Evolutionary conservation across 371 early-diverging fungal genomes (phyloP).

Genomic region (Mucor ambiguus): DNA sequence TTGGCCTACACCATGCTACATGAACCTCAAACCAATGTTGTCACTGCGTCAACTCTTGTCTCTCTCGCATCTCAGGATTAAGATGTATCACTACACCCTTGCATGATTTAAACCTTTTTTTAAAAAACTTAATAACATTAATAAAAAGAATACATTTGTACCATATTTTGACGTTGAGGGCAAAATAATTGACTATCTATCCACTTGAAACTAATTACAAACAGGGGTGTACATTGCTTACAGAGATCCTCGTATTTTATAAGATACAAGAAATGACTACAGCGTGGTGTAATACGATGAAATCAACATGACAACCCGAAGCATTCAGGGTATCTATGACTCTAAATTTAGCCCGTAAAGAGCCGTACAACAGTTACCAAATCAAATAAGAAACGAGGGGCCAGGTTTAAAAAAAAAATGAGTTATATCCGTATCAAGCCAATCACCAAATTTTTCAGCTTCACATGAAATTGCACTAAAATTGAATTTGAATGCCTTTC

Average conservation of each 20-base stretch:
- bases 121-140: no score
- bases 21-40: conserved; percentile 42
- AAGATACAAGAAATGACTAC: no score
- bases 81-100: neutral
- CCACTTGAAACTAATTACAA: neutral
- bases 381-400: neutral
- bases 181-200: no score
- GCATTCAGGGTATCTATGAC: neutral
- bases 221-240: neutral
- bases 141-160: conserved; percentile 1
- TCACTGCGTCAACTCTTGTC: conserved; percentile 32
- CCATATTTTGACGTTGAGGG: no score
- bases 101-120: neutral
- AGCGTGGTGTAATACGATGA: neutral
- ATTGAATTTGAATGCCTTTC: neutral
- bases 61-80: conserved; percentile 12
- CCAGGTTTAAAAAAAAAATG: neutral
- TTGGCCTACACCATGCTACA: conserved; percentile 46
- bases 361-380: neutral
- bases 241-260: no score
- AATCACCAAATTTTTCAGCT: neutral
- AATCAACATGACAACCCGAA: neutral
- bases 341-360: conserved; percentile 1
- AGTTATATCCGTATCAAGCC: neutral
- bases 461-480: conserved; percentile 6